phyloP scores from a whole-genome alignment of 257 asterid species.

The Datura wrightii region DNA sequence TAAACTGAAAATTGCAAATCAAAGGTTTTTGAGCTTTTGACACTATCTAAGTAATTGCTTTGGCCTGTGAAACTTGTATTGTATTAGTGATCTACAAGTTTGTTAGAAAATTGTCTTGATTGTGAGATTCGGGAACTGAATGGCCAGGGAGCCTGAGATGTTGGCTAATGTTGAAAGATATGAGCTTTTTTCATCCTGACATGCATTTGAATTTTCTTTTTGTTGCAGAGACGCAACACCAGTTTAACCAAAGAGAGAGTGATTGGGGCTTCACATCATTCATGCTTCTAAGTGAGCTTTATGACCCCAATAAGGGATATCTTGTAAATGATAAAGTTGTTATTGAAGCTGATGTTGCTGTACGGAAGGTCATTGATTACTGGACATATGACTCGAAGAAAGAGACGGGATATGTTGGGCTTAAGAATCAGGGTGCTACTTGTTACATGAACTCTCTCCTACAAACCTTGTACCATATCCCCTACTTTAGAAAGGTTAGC shows the following conservation, averaged over 20 bases:
- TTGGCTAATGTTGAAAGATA: not conserved
- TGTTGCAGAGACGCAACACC: constrained; percentile 89
- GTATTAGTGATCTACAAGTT: not conserved
- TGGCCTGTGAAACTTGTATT: constrained; percentile 2
- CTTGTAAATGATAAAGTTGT: constrained; percentile 79
- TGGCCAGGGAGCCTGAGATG: constrained; percentile 22
- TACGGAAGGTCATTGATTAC: constrained; percentile 89
- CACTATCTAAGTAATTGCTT: not conserved
- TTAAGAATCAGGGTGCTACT: constrained; percentile 99
- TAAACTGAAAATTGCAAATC: constrained; percentile 3
- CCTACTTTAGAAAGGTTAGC: constrained; percentile 91
- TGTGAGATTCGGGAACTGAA: not conserved
- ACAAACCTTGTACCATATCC: constrained; percentile 93
- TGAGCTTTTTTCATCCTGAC: constrained; percentile 6
- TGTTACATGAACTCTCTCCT: constrained; percentile 98
- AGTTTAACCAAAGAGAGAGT: constrained; percentile 93
- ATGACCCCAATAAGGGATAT: constrained; percentile 91
- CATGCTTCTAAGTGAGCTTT: constrained; percentile 92
- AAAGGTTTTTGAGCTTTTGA: not conserved
- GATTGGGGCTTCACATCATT: constrained; percentile 99
- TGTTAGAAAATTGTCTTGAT: constrained; percentile 10
- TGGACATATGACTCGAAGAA: constrained; percentile 97
- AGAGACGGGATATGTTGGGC: constrained; percentile 97
- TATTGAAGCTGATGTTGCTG: constrained; percentile 97
- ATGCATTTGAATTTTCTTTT: constrained; percentile 24